These are phyloP conservation scores for Phytophthora pseudosyringae DNA, from an alignment of 352 stramenopile species.

Conservation along the genomic window DNA sequence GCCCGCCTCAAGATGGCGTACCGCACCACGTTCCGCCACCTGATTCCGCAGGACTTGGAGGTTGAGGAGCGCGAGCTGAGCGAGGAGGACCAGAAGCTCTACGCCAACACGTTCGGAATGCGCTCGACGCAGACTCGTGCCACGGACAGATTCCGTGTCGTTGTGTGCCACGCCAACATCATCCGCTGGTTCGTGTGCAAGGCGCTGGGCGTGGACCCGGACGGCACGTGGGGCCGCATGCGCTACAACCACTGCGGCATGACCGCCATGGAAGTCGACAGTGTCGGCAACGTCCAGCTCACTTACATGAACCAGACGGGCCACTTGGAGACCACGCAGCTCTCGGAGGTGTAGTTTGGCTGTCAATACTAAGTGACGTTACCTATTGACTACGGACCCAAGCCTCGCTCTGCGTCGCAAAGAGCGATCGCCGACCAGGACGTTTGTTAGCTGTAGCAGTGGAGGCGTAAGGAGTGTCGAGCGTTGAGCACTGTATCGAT, in stretches of 20 bases:
- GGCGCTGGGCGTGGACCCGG: slow-evolving; percentile 62
- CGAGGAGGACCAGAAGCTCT: slow-evolving; percentile 54
- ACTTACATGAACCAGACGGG: slow-evolving; percentile 71
- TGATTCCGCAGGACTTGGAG: slow-evolving; percentile 69
- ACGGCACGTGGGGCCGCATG: slow-evolving; percentile 76
- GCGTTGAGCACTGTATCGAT: slow-evolving; percentile 6
- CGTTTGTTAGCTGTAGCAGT: slow-evolving; percentile 6
- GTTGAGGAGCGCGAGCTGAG: slow-evolving; percentile 52
- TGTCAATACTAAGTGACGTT: slow-evolving; percentile 13
- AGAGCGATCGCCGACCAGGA: not conserved
- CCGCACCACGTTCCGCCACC: slow-evolving; percentile 70
- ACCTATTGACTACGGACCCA: slow-evolving; percentile 9
- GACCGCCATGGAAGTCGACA: slow-evolving; percentile 69
- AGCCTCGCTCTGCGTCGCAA: not conserved
- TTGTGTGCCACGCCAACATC: slow-evolving; percentile 77
- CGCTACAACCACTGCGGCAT: slow-evolving; percentile 74
- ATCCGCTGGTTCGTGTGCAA: slow-evolving; percentile 80
- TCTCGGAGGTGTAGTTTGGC: slow-evolving; percentile 59
- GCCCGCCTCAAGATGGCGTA: slow-evolving; percentile 69
- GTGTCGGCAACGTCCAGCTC: slow-evolving; percentile 72
- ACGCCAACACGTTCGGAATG: slow-evolving; percentile 56
- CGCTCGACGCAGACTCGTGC: slow-evolving; percentile 44
- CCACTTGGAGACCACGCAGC: slow-evolving; percentile 59
- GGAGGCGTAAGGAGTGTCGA: slow-evolving; percentile 3
- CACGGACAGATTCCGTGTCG: slow-evolving; percentile 58